phyloP scores from a whole-genome alignment of 2,329 filamentous ascomycete species.

The Diaporthe humulicola region DNA sequence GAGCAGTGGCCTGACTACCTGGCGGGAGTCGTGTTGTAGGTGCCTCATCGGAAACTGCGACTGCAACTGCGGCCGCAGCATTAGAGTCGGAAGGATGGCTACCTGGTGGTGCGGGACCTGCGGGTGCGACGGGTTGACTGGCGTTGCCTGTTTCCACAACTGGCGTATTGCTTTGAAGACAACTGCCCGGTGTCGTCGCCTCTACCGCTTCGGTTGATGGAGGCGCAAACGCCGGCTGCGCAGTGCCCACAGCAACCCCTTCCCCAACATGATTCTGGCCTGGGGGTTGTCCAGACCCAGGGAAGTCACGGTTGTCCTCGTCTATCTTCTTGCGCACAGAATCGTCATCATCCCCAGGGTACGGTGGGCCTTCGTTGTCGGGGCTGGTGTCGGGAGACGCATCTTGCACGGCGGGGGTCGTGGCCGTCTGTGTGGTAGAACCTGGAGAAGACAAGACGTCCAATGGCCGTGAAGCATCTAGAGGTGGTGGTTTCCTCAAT shows the following conservation, averaged over 20 bases:
- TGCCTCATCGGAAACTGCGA: background rate
- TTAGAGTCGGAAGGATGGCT: background rate
- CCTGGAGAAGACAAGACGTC: slow-evolving; percentile 67
- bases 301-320: slow-evolving; percentile 43
- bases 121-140: background rate
- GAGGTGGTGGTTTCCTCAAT: slow-evolving; percentile 49
- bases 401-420: slow-evolving; percentile 77
- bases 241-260: slow-evolving; percentile 39
- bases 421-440: slow-evolving; percentile 80
- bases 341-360: slow-evolving; percentile 62
- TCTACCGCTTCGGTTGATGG: slow-evolving; percentile 58
- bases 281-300: slow-evolving; percentile 41
- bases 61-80: background rate
- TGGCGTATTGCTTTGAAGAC: background rate
- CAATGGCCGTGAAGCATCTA: slow-evolving; percentile 52
- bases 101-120: background rate
- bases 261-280: slow-evolving; percentile 32
- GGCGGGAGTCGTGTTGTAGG: slow-evolving; percentile 4
- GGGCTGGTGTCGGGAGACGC: slow-evolving; percentile 81
- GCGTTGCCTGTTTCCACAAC: background rate
- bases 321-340: slow-evolving; percentile 55
- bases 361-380: slow-evolving; percentile 74
- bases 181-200: slow-evolving; percentile 37
- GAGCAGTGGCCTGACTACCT: background rate
- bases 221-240: slow-evolving; percentile 59